Base-by-base conservation (phyloP, 805 yeast species). In the Jamesozyma piceae region DNA sequence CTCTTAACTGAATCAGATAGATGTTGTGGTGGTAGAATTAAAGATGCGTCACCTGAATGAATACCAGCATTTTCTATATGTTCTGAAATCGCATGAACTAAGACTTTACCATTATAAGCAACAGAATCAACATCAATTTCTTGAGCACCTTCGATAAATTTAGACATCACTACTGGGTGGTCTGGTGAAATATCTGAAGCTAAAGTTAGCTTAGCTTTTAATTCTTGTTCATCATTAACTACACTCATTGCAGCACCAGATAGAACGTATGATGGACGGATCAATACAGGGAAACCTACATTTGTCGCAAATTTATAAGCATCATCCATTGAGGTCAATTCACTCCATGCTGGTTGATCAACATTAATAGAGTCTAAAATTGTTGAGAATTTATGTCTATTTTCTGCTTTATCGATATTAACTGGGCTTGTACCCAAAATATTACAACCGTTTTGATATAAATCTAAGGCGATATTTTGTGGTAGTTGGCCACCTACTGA, bases 231-330 rank as follows among this genome's bases (percentile, higher is more conserved):
- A 48, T 75, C 77, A 60, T 77, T 76, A 52, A 92, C 89, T 35
- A 88, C 96, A 48, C 92, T 82, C 98, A 90, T 92, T 46, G 98
- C 97, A 48, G 98, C 97, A 69, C 98, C 98, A 44, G 95, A 85
- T 50, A 90, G 74, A 38, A 90, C 98, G 60, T 90, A 90, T 1
- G 97, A 89, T 41, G 98, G 98, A 70, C 98, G 86, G 46, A 90
- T 96, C 54, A 90, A 75, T 10, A 90, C 98, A 39, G 98, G 98
- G 75, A 80, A 90, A 19, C 89, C 86, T 43, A 90, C 97, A 52
- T 75, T 73, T 42, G 77, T 71, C 39, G 97, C 97, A 65, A 90
- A 90, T 17, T 61, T 66, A 62, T 81, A 82, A 46, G 98, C 98
- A 48, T 82, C 95, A 34, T 69, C 80, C 37, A 89, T 67, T 33